phyloP scores from a whole-genome alignment of 78 protist genomes.

The Emiliania huxleyi region DNA sequence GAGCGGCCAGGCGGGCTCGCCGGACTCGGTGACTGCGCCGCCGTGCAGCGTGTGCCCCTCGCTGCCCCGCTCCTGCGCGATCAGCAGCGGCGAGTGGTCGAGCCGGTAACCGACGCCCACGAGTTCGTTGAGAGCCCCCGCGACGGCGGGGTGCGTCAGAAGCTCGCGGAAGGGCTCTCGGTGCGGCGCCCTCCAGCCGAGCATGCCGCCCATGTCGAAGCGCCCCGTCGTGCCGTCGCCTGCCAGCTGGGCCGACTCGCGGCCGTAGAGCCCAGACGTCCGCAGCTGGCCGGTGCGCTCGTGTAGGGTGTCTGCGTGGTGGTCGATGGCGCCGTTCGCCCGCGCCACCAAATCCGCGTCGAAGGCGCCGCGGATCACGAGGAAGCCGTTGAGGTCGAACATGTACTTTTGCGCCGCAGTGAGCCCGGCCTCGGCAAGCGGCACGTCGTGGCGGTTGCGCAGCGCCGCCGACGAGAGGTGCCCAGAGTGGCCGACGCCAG shows the following conservation, averaged over 20 bases:
- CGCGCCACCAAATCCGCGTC: background rate
- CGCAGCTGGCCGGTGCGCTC: background rate
- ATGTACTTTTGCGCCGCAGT: background rate
- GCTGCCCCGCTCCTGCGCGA: background rate
- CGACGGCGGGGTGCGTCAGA: background rate
- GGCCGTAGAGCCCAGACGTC: background rate
- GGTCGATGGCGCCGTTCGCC: conserved; percentile 28
- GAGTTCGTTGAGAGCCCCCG: background rate
- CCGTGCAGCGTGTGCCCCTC: conserved; percentile 7
- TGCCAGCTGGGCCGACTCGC: background rate
- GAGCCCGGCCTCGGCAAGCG: background rate
- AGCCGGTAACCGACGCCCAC: conserved; percentile 20
- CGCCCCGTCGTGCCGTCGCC: background rate
- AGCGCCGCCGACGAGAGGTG: background rate
- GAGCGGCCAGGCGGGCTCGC: conserved; percentile 3
- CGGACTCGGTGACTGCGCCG: background rate
- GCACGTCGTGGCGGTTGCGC: background rate
- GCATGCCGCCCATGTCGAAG: conserved; percentile 36
- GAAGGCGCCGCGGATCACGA: conserved; percentile 3
- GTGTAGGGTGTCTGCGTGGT: background rate
- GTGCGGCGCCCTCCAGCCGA: conserved; percentile 2
- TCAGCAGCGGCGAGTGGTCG: background rate
- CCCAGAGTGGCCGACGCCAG: background rate
- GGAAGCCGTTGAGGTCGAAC: conserved; percentile 35
- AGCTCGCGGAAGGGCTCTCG: background rate